A percentile compares a stretch with the other conserved stretches of the same genome.
phyloP scores from a whole-genome alignment of 1,139 yeast genomes.

The Candida sp. region DNA sequence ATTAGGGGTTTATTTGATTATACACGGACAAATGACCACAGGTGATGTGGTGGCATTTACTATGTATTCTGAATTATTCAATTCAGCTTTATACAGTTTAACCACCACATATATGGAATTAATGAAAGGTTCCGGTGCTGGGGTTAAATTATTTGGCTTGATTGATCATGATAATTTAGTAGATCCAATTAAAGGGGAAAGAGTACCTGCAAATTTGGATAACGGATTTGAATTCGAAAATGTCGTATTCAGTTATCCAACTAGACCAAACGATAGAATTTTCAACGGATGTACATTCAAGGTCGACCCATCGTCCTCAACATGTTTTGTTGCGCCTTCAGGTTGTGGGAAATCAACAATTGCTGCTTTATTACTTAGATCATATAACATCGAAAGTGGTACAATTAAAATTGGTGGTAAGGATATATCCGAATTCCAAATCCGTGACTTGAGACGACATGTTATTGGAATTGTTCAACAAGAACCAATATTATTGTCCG shows the following conservation, averaged over 20 bases:
- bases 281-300: conserved; percentile 61
- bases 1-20: conserved; percentile 41
- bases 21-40: conserved; percentile 41
- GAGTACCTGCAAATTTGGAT: conserved; percentile 34
- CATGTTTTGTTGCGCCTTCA: conserved; percentile 89
- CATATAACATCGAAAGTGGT: conserved; percentile 60
- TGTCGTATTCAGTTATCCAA: conserved; percentile 80
- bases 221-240: conserved; percentile 66
- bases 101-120: conserved; percentile 52
- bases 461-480: conserved; percentile 83
- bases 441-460: conserved; percentile 67
- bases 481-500: conserved; percentile 80
- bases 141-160: conserved; percentile 44
- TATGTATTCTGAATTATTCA: conserved; percentile 49
- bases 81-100: conserved; percentile 47
- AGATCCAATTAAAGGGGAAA: conserved; percentile 39
- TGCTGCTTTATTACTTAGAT: conserved; percentile 67
- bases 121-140: conserved; percentile 57
- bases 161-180: conserved; percentile 44
- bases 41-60: conserved; percentile 49
- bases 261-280: conserved; percentile 73
- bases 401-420: conserved; percentile 63
- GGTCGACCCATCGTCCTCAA: conserved; percentile 69
- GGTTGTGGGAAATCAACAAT: conserved; percentile 93
- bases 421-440: conserved; percentile 60